Base-by-base conservation (phyloP, 371 early-diverging fungal genomes). In the Parasitella parasitica region DNA sequence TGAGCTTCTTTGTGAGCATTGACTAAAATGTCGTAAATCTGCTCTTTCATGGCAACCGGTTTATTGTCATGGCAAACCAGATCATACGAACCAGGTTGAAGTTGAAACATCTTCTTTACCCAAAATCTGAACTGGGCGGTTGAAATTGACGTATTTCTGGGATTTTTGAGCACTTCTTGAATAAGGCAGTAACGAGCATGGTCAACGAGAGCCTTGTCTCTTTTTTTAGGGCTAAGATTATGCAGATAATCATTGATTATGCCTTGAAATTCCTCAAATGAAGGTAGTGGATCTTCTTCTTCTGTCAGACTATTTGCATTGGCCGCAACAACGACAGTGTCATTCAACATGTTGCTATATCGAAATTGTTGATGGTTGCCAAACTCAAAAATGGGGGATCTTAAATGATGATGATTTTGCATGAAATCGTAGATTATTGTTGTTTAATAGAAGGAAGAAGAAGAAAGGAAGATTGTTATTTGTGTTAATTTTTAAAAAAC, bases 61-160 rank as follows among this genome's bases (percentile, higher is more conserved):
- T 78, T 78, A 11, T 71, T 73, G 6, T 63, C 63, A 54, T 78
- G 78, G 27, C 67, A 78, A 16, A 78, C 73, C 3, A 66, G 22
- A 20, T 61, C 56, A 35, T 50, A 51, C 6, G 66, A 55, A 11
- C 67, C 55, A 53, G 57, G 48, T 37, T 72, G 70, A 4, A 78
- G 70, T 18, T 68, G 66, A 59, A 78, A 78, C 79, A 78, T 78
- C 43, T 76, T 78, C 54, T 78, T 78, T 9, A 70, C 79, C 76
- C 79, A 78, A 39, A 76, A 78, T 15, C 76, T 65, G 32, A 78
- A 78, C 55, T 78, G 79, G 0, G 79, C 79, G 6, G 76, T 78
- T 6, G 79, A 78, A 6, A 75, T 68, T 20, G 73, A 68, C 0
- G 79, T 78, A 35, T 78, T 73, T 57, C 71, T 78, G 16, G 79